Percentiles rank a stretch among this genome's conserved stretches.
Evolutionary conservation across 139 green algal genomes (phyloP).

Genomic region (Chlorella sp.): DNA sequence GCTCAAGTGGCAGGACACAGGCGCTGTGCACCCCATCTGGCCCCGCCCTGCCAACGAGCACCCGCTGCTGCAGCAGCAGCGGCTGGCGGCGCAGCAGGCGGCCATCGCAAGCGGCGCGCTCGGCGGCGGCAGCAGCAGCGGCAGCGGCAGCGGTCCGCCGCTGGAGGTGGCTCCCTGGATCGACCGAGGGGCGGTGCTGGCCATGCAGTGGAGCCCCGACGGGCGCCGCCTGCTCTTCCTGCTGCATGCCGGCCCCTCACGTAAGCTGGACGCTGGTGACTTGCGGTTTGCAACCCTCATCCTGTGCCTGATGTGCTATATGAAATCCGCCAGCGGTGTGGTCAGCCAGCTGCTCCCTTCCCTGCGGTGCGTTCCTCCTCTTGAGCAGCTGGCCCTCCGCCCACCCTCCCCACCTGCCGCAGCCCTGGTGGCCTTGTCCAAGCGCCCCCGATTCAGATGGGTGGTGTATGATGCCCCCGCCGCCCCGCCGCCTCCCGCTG

Average conservation of each 20-base stretch:
- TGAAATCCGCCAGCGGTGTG: no score
- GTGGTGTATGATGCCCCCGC: neutral
- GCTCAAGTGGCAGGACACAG: neutral
- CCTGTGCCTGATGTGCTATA: no score
- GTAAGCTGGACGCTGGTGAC: neutral
- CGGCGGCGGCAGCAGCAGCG: neutral
- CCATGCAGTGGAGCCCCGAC: conserved; percentile 29
- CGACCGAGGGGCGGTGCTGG: neutral
- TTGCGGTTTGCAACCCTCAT: no score
- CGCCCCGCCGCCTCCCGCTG: neutral
- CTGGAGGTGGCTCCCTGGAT: neutral
- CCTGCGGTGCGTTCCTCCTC: neutral
- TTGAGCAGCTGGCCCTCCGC: neutral
- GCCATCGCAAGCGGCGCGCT: neutral
- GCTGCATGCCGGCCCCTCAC: neutral
- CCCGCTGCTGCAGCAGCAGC: neutral
- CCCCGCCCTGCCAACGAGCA: neutral
- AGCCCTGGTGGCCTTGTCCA: conserved; percentile 17
- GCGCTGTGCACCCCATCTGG: neutral
- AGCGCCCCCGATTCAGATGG: conserved; percentile 17
- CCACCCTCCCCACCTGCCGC: neutral
- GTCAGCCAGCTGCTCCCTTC: neutral
- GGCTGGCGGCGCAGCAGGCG: neutral
- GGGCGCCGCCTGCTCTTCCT: conserved; percentile 25
- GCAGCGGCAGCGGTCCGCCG: neutral